Base-by-base conservation (phyloP, 495 filamentous ascomycete genomes). In the Hyaloscypha hepaticicola region DNA sequence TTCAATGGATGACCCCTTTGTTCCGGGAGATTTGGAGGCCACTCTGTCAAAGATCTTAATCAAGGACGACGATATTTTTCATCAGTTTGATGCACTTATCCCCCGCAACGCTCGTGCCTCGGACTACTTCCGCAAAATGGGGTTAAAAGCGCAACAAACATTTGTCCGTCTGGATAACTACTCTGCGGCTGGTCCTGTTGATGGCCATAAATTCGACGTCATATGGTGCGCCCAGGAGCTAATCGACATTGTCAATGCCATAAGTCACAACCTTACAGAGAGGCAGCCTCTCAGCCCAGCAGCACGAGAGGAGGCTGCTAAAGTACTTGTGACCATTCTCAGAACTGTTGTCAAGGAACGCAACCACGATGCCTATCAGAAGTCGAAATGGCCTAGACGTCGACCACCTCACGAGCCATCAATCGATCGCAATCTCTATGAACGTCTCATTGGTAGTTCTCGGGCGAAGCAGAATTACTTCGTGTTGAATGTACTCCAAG, bases 301-400 rank as follows among this genome's bases (percentile, higher is more conserved):
- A 52, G 63, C 71, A 8, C 55, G 65, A 52, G 61, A 62, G 50
- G 68, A 68, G 55, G 71, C 71, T 8, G 69, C 66, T 0, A 56
- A 48, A 29, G 34, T 66, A 22, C 50, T 73, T 1, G 64, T 71
- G 1, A 38, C 41, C 6, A 73, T 73, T 50, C 65, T 73, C 14
- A 26, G 48, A 11, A 64, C 61, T n/a, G 69, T 73, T 8, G 66
- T 71, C 1, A 48, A 63, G 22, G 51, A 71, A 3, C 67, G 63
- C 19, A 71, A 73, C 49, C 29, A 69, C n/a, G 71, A 73, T 25
- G 61, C 52, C 19, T 73, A 73, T 28, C 55, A 65, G 24, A 51
- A 64, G 33, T 12, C 25, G 21, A 56, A 49, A 29, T 63, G 59
- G 52, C 50, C 62, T 9, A 56, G 67, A 27, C 68, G 58, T 21